Percentiles rank a stretch among this genome's conserved stretches.
phyloP scores from a whole-genome alignment of 75 land plant genomes.

The Selaginella tamariscina region DNA sequence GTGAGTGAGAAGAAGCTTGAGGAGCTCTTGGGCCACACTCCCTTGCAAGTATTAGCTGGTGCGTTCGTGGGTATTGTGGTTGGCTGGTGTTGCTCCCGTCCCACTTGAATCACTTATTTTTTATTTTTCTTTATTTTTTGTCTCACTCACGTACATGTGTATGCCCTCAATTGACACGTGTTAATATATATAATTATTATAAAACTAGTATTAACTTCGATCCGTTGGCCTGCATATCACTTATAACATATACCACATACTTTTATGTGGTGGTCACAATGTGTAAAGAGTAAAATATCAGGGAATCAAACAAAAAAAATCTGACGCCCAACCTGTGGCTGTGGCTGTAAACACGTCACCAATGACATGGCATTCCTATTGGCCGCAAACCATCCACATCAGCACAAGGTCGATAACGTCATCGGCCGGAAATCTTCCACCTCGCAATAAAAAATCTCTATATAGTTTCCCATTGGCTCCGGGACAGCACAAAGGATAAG shows the following conservation, averaged over 20 bases:
- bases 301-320: too few relatives aligned
- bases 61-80: slow-evolving; percentile 63
- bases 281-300: too few relatives aligned
- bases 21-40: slow-evolving; percentile 90
- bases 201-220: too few relatives aligned
- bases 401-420: not conserved
- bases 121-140: too few relatives aligned
- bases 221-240: too few relatives aligned
- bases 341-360: too few relatives aligned
- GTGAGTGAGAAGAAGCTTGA: slow-evolving; percentile 83
- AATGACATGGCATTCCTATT: not conserved
- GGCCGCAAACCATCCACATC: not conserved
- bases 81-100: slow-evolving; percentile 59
- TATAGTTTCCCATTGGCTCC: not conserved
- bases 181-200: too few relatives aligned
- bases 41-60: slow-evolving; percentile 82
- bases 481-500: not conserved
- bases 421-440: not conserved
- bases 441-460: not conserved
- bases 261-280: too few relatives aligned
- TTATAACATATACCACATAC: too few relatives aligned
- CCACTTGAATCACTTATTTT: slow-evolving; percentile 45
- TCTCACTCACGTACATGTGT: too few relatives aligned
- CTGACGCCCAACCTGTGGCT: too few relatives aligned
- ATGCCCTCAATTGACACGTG: too few relatives aligned